Evolutionary conservation across 345 rosid genomes (phyloP), one percentile per base, ranked within the genome.

Genomic region (Sonneratia alba): DNA sequence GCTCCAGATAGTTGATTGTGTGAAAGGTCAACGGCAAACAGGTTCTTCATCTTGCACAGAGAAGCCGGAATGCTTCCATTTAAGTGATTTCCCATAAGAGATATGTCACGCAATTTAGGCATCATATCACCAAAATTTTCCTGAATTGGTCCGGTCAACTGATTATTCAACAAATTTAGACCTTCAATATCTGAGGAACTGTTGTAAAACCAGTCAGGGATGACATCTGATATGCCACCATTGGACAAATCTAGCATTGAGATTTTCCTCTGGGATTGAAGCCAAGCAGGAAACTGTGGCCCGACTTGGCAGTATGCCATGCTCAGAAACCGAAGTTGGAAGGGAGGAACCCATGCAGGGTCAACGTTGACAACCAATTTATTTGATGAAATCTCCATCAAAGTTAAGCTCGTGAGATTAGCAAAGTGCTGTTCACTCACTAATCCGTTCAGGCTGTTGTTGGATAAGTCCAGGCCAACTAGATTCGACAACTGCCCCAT

Each of bases 401-500:
- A 0, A 0, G 42, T 27, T 14, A 49, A 69, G 71, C 43, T 69
- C 1, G 45, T 48, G 61, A 49, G 71, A 48, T 48, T 69, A 5
- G 71, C 43, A 2, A 69, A 69, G 43, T 69, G 43, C 45, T 18
- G 32, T 49, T 51, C 62, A 2, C 0, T 34, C 0, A 69, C 61
- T 18, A 18, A 2, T 32, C 71, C 71, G 13, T 10, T 24, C 15
- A 69, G 48, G 55, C 3, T n/a, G 32, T 69, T 69, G 24, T 34
- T 24, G 66, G 66, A 62, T 13, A 78, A n/a, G 66, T 66, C 10
- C 19, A 75, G 0, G 16, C 0, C 15, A n/a, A 65, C 37, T 36
- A 82, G 48, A 9, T 70, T 48, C 22, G 32, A 1, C n/a, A 75
- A 70, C 34, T 32, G 51, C 22, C 79, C 77, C 5, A 79, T 4